These are phyloP conservation scores for Cryomyces antarcticus DNA, from an alignment of 495 filamentous ascomycete genomes.

Conservation along the genomic window DNA sequence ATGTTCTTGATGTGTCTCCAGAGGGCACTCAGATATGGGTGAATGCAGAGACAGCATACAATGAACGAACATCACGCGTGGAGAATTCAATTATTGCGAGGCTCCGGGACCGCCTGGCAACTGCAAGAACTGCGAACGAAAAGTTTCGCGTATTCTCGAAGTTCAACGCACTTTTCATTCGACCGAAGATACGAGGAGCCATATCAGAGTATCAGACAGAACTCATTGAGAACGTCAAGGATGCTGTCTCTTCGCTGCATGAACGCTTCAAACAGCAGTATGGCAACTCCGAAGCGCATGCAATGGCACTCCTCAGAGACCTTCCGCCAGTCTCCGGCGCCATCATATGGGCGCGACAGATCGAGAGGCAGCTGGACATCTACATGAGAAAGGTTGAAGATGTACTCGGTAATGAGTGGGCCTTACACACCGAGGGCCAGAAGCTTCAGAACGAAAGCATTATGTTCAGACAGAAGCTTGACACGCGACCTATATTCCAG, in stretches of 20 bases:
- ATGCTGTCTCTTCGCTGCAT: constrained; percentile 78
- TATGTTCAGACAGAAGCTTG: constrained; percentile 86
- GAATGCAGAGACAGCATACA: constrained; percentile 82
- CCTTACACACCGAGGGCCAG: constrained; percentile 81
- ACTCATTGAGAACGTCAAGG: constrained; percentile 91
- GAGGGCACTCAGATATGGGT: constrained; percentile 84
- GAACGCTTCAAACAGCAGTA: constrained; percentile 98
- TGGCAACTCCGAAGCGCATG: constrained; percentile 89
- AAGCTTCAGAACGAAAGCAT: constrained; percentile 76
- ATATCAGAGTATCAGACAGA: constrained; percentile 95
- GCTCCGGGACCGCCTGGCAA: constrained; percentile 78
- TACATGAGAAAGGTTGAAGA: constrained; percentile 98
- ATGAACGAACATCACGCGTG: constrained; percentile 85
- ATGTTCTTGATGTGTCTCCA: constrained; percentile 75
- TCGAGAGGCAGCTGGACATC: constrained; percentile 77
- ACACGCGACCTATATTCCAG: constrained; percentile 80
- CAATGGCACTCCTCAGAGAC: constrained; percentile 91
- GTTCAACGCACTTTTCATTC: constrained; percentile 95
- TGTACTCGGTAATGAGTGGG: constrained; percentile 85
- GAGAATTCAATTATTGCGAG: constrained; percentile 98
- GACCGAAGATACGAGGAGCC: constrained; percentile 90
- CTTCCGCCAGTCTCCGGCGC: constrained; percentile 87
- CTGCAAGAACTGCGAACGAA: constrained; percentile 87
- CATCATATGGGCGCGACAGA: constrained; percentile 93
- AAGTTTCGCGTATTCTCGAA: constrained; percentile 99